Conservation (phyloP, 164 flowering plant species). For the Chimonanthus praecox region DNA sequence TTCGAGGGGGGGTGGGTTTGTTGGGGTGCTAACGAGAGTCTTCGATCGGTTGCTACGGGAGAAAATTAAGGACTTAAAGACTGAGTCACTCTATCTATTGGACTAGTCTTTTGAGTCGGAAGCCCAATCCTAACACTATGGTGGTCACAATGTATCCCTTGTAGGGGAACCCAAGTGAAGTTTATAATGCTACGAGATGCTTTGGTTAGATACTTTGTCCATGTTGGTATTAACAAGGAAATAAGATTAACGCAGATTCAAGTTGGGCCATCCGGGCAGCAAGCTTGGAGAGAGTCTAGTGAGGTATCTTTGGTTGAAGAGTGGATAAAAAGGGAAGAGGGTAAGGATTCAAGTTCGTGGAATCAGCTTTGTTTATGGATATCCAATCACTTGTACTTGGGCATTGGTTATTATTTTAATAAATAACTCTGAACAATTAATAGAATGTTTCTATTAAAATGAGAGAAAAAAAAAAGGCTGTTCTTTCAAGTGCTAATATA, state of each 20-base stretch:
- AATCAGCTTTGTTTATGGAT: not conserved
- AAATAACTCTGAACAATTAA: not conserved
- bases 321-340: not conserved
- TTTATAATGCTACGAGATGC: not conserved
- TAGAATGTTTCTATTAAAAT: not conserved
- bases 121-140: not conserved
- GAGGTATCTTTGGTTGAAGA: not conserved
- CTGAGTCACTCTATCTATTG: too few relatives aligned
- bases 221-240: not conserved
- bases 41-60: too few relatives aligned
- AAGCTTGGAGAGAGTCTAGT: not conserved
- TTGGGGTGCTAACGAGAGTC: too few relatives aligned
- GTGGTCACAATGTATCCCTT: not conserved
- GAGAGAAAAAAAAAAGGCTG: not conserved
- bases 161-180: not conserved
- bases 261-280: not conserved
- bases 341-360: not conserved
- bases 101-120: too few relatives aligned
- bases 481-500: not conserved
- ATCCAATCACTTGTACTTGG: not conserved
- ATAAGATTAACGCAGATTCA: not conserved
- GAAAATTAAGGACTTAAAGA: too few relatives aligned
- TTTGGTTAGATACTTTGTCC: too few relatives aligned
- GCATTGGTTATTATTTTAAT: too few relatives aligned
- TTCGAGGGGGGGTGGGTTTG: too few relatives aligned